Conservation (phyloP, 306 rosid species). For the Vachellia collinsii region DNA sequence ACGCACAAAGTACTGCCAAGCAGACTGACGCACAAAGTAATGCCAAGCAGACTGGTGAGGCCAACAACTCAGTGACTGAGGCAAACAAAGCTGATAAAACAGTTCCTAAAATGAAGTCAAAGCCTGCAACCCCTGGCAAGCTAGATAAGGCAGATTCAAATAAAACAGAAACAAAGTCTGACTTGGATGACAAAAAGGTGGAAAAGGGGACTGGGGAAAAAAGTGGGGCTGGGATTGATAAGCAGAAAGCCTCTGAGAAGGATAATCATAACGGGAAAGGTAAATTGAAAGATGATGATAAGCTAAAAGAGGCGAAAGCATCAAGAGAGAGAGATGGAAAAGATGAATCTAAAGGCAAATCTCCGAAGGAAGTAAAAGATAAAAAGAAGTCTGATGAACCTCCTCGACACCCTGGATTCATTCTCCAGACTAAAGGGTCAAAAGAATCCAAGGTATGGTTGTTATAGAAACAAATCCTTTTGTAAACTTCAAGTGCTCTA, state of each 20-base stretch:
- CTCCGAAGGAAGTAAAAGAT: slow-evolving; percentile 73
- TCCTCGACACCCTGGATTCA: slow-evolving; percentile 93
- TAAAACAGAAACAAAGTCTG: slow-evolving; percentile 48
- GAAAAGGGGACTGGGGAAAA: slow-evolving; percentile 55
- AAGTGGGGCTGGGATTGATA: slow-evolving; percentile 51
- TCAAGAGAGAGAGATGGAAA: slow-evolving; percentile 59
- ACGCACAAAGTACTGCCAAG: slow-evolving; percentile 36
- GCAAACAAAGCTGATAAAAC: slow-evolving; percentile 46
- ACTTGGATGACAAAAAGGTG: slow-evolving; percentile 59
- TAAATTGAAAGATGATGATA: slow-evolving; percentile 65
- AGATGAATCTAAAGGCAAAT: slow-evolving; percentile 69
- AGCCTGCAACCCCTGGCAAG: slow-evolving; percentile 45
- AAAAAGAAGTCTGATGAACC: slow-evolving; percentile 83
- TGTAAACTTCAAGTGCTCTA: not conserved
- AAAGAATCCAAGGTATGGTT: slow-evolving; percentile 80
- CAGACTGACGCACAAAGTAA: slow-evolving; percentile 40
- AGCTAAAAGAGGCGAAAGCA: slow-evolving; percentile 67
- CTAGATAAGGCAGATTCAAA: slow-evolving; percentile 43
- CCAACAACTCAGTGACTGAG: slow-evolving; percentile 37
- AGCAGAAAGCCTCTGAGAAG: slow-evolving; percentile 56
- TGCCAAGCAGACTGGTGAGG: slow-evolving; percentile 51
- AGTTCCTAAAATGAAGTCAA: slow-evolving; percentile 54
- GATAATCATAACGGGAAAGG: slow-evolving; percentile 48
- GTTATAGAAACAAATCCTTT: not conserved
- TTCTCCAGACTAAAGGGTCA: slow-evolving; percentile 67